Evolutionary conservation across 202 grass and related monocot genomes (phyloP), one percentile per base, ranked within the genome.

Genomic region (Panicum hallii): DNA sequence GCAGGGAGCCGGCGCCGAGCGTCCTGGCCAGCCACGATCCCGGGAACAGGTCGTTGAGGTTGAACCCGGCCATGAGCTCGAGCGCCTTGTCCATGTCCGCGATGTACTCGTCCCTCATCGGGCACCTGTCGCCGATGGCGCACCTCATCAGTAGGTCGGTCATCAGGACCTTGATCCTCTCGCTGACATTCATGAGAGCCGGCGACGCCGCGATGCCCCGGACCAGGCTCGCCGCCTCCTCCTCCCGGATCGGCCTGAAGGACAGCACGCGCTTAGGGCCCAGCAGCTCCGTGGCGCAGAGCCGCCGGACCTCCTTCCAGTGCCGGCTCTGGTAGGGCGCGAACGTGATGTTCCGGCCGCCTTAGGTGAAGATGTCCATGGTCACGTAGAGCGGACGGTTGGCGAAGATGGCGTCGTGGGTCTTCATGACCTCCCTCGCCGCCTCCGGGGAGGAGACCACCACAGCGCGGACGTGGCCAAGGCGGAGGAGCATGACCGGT

Each of bases 401-500:
- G 32, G 34, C 14, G 9, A 89, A 41, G 9, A 13, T 13, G 34
- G 48, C 55, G 67, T 89, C 87, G 63, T 85, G 87, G 4, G 75
- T 74, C 52, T 79, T 85, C 75, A 89, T 22, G 7, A 85, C 81
- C 81, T 89, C 82, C 62, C 61, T 36, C 11, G 82, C 75, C 14
- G 80, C 80, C 55, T 74, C 87, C 15, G 73, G 41, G 2, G 87
- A 89, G 4, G 82, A 84, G 9, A 89, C 8, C 19, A 89, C 87
- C 10, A 84, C 42, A 28, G 74, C 44, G 15, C 17, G 73, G 28
- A 83, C 64, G 30, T 80, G 64, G 3, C 87, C 81, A 1, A 89
- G 87, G 11, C 57, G 63, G 19, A 71, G 63, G 19, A 63, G 68
- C 74, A 84, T 38, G 20, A 54, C 5, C 32, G 32, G 32, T 32